Base-by-base conservation (phyloP, 352 stramenopile genomes). In the Halophytophthora batemanensis region DNA sequence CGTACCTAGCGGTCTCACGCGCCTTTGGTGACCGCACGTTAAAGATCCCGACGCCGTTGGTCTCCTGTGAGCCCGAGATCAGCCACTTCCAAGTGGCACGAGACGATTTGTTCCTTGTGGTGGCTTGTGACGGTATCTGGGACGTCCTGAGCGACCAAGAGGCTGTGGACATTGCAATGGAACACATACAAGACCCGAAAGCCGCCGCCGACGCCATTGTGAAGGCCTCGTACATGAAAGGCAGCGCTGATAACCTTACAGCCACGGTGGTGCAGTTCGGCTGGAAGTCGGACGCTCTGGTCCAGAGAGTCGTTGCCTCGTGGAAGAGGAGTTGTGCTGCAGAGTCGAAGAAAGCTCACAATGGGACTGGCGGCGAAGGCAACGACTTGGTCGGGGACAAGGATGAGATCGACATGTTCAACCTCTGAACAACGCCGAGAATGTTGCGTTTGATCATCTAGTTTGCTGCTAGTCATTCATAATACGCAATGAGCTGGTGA, bases 51-150 rank as follows among this genome's bases (percentile, higher is more conserved):
- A 65, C 53, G 13, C 12, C 55, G 4, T 53, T 83, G 13, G 74
- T 90, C n/a, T 82, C 77, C 1, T 74, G 59, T 36, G 72, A 77
- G 43, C 70, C 74, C 8, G 77, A 86, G 7, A 59, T 87, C 11
- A 62, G 48, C 23, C 55, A 53, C 10, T 70, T 69, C 21, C 31
- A 47, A 15, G 50, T 90, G 2, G 50, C 67, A 15, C 6, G 51
- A 1, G 64, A 77, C 5, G 79, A 87, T 56, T 36, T 75, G 17
- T 84, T 87, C 45, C 34, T 90, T 11, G 48, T 90, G 14, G 23
- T 88, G 28, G 72, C 74, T 5, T 84, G 63, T n/a, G 77, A 88
- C 53, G 72, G 79, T 19, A 50, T 87, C 17, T 88, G 71, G 77
- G 68, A 86, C 56, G 72, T 81, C 0, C 40, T 90, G 53, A 84